A percentile compares a stretch with the other conserved stretches of the same genome.
Evolutionary conservation across 2,329 filamentous ascomycete genomes (phyloP).

Genomic region (Penicillium occitanis): DNA sequence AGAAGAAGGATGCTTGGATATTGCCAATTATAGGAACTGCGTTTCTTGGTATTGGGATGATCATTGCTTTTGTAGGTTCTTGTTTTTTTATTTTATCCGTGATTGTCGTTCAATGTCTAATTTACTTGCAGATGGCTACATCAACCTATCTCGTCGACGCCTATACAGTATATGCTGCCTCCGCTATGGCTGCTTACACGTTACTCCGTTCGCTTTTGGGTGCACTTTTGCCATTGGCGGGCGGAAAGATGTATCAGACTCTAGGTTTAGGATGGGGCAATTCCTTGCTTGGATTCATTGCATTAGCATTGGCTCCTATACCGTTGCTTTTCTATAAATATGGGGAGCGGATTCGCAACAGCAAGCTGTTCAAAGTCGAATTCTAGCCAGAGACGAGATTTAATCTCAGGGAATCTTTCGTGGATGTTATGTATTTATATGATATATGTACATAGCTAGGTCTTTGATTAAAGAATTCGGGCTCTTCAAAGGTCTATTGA

Average conservation of each 20-base stretch:
- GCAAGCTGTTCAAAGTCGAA: conserved; percentile 23
- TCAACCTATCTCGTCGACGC: conserved; percentile 63
- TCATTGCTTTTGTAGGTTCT: conserved; percentile 51
- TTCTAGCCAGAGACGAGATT: not conserved
- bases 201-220: conserved; percentile 58
- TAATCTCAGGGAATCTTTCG: not conserved
- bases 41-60: conserved; percentile 56
- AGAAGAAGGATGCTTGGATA: conserved; percentile 57
- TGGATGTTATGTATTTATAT: not conserved
- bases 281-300: conserved; percentile 57
- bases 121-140: conserved; percentile 46
- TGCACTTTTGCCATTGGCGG: conserved; percentile 62
- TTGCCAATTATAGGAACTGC: conserved; percentile 60
- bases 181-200: conserved; percentile 55
- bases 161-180: conserved; percentile 50
- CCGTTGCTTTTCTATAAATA: conserved; percentile 38
- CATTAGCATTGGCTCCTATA: conserved; percentile 50
- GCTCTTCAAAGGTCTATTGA: not conserved
- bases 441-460: not conserved
- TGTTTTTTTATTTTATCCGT: conserved; percentile 10
- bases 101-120: conserved; percentile 14
- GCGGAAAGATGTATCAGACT: conserved; percentile 50
- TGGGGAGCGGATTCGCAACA: conserved; percentile 37
- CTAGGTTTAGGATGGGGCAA: conserved; percentile 55
- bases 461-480: not conserved